Base-by-base conservation (phyloP, 352 stramenopile species). In the Pythium grandisporangium region DNA sequence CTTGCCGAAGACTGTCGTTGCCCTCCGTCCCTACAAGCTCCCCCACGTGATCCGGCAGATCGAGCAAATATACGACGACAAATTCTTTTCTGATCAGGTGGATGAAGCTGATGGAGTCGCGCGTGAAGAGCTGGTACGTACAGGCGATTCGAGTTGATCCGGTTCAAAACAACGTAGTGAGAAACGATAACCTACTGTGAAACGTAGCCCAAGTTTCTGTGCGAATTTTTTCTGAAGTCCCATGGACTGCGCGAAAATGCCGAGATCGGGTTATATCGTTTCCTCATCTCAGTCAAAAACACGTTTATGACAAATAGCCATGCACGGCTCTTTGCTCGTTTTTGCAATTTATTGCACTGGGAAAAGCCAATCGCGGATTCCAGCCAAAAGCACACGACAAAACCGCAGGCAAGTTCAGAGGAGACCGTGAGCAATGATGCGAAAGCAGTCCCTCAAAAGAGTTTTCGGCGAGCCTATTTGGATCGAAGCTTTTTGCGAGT, bases 51-150 rank as follows among this genome's bases (percentile, higher is more conserved):
- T 83, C 14, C 22, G 50, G 10, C 68, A 71, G 36, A 83, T 89
- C 24, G 75, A 89, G 48, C 42, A 37, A 13, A 80, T 89, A n/a
- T 89, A 86, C 41, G 66, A 89, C 42, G 72, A 84, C 54, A 89
- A 89, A 42, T 77, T 79, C 17, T 50, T 42, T 6, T 82, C 70
- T 2, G 75, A 89, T 30, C 54, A 57, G 36, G 59, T 50, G 4
- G 75, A 89, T 35, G 63, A 71, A 45, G 57, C 63, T 0, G 75
- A 89, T 22, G 72, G 75, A 16, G 70, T 84, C 14, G 70, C 63
- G 4, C 56, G 55, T 19, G 66, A 79, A 55, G 72, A 81, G 17
- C 30, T 85, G 47, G 57, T 70, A 38, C 27, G 27, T n/a, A n/a
- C n/a, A n/a, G n/a, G n/a, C n/a, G 39, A 37, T 25, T 6, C 4